phyloP scores from a whole-genome alignment of 148 eudicot genomes.

The Silene conica region DNA sequence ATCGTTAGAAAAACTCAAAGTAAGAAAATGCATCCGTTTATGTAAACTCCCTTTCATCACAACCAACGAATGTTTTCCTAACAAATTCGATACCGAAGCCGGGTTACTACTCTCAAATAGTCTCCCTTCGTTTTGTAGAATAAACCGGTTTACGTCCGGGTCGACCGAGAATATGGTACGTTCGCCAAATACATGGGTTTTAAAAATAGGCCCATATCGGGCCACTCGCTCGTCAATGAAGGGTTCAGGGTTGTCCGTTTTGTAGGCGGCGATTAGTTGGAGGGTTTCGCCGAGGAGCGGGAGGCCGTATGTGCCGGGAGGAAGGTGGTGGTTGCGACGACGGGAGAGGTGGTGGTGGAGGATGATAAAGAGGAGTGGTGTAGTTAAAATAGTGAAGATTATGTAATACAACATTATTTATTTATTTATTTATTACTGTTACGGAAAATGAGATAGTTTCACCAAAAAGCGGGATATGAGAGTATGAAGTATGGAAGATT shows the following conservation, averaged over 20 bases:
- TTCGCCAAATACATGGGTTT: conserved; percentile 85
- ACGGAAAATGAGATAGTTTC: background rate
- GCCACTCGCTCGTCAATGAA: conserved; percentile 68
- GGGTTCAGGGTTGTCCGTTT: conserved; percentile 82
- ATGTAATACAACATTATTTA: conserved; percentile 1
- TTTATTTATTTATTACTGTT: background rate
- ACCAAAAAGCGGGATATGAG: background rate
- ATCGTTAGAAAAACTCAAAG: conserved; percentile 78
- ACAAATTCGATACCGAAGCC: conserved; percentile 63
- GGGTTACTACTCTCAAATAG: conserved; percentile 89
- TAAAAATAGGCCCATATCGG: conserved; percentile 66
- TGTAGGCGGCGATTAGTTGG: conserved; percentile 89
- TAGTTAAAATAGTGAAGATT: background rate
- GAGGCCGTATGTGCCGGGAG: conserved; percentile 71
- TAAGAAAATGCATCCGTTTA: conserved; percentile 82
- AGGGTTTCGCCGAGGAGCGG: conserved; percentile 91
- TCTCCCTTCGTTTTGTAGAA: conserved; percentile 77
- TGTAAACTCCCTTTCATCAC: conserved; percentile 84
- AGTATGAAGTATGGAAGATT: too few relatives aligned
- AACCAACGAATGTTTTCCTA: conserved; percentile 72
- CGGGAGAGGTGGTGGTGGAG: conserved; percentile 32
- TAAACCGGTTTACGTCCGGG: conserved; percentile 74
- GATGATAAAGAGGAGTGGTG: conserved; percentile 21
- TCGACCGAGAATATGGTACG: conserved; percentile 83
- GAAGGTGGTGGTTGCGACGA: conserved; percentile 46